Percentiles rank a stretch among this genome's conserved stretches.
phyloP scores from a whole-genome alignment of 2,329 filamentous ascomycete species.

The Penicillium sp. region DNA sequence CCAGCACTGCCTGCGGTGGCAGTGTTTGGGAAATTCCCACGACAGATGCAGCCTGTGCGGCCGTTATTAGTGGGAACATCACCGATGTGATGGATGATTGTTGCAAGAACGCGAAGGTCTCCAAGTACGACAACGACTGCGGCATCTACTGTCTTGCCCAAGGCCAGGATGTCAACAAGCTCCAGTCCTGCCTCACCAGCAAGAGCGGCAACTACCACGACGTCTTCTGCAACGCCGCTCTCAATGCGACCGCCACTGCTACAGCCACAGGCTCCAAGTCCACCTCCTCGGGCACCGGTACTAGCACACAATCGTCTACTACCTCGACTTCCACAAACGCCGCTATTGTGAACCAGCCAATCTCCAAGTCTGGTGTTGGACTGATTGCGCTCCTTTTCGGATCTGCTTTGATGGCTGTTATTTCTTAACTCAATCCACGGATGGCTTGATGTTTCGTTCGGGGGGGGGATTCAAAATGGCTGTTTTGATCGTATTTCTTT shows the following conservation, averaged over 20 bases:
- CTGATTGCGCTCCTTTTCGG: constrained; percentile 34
- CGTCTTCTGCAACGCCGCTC: constrained; percentile 49
- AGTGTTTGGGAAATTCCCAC: constrained; percentile 47
- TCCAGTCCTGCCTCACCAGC: constrained; percentile 43
- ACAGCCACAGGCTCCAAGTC: constrained; percentile 18
- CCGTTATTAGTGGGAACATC: constrained; percentile 43
- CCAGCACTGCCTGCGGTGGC: constrained; percentile 25
- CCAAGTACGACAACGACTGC: constrained; percentile 51
- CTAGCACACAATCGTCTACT: constrained; percentile 7
- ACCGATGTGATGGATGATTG: constrained; percentile 48
- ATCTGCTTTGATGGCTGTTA: constrained; percentile 30
- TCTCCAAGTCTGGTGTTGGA: constrained; percentile 34
- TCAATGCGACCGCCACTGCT: constrained; percentile 43
- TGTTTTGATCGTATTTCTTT: background rate
- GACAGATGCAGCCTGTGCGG: constrained; percentile 48
- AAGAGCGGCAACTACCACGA: constrained; percentile 39
- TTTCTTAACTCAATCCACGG: constrained; percentile 23
- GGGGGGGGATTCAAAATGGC: background rate
- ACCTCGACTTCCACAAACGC: constrained; percentile 23
- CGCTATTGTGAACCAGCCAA: constrained; percentile 18
- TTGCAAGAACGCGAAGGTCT: constrained; percentile 48
- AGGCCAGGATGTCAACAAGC: constrained; percentile 38
- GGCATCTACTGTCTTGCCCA: constrained; percentile 53
- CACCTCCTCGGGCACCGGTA: constrained; percentile 15
- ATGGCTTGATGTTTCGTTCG: background rate